These are phyloP conservation scores for Limonomyces culmigenus DNA, from an alignment of 1,284 basidiomycete species.

Conservation along the genomic window DNA sequence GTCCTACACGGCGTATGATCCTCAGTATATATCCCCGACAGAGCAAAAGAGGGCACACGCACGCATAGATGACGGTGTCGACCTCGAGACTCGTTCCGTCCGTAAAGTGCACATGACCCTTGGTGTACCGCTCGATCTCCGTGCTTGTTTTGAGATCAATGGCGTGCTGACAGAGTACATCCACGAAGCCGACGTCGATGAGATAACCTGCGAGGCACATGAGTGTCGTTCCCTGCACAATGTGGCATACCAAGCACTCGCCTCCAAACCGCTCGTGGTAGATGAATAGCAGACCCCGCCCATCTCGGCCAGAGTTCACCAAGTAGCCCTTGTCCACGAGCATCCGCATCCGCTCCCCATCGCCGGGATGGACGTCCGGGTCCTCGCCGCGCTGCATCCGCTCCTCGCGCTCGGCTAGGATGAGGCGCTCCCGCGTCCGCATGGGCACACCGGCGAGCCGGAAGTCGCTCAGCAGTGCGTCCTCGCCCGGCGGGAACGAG, in stretches of 20 bases:
- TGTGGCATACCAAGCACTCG: no score
- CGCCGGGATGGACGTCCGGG: constrained; percentile 12
- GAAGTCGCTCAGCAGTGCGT: constrained; percentile 27
- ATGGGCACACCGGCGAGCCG: constrained; percentile 24
- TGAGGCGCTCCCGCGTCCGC: no score
- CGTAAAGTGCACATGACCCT: constrained; percentile 13
- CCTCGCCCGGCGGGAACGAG: constrained; percentile 22
- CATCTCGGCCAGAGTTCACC: constrained; percentile 14
- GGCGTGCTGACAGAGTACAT: constrained; percentile 13
- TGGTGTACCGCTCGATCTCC: constrained; percentile 12
- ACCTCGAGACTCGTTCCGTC: constrained; percentile 16
- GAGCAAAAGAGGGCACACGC: constrained; percentile 5
- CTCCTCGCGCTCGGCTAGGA: constrained; percentile 17
- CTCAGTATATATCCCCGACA: not conserved
- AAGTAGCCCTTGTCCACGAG: constrained; percentile 21
- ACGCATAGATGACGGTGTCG: constrained; percentile 17
- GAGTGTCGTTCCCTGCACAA: no score
- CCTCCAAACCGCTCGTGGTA: constrained; percentile 13
- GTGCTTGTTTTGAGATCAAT: constrained; percentile 14
- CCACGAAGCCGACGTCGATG: constrained; percentile 23
- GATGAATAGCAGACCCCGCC: constrained; percentile 12
- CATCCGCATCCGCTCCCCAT: constrained; percentile 15
- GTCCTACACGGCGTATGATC: constrained; percentile 12
- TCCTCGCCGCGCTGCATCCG: constrained; percentile 10
- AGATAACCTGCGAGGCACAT: no score